phyloP scores from a whole-genome alignment of 2,329 filamentous ascomycete species.

The Didymella keratinophila region DNA sequence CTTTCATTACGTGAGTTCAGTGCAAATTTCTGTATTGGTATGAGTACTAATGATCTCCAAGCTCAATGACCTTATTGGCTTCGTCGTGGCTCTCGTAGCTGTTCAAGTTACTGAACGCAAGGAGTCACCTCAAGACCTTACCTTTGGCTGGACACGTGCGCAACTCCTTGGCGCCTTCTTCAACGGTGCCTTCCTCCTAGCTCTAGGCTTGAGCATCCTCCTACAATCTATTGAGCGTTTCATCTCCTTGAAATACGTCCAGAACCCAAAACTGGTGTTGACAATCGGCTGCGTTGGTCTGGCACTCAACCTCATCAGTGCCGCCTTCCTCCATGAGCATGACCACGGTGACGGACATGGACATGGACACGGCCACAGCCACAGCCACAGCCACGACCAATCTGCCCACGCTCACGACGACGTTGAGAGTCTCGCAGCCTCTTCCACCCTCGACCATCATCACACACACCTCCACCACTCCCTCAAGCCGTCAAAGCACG shows the following conservation, averaged over 20 bases:
- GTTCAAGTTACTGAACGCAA: slow-evolving; percentile 64
- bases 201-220: slow-evolving; percentile 74
- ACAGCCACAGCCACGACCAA: slow-evolving; percentile 23
- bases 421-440: slow-evolving; percentile 32
- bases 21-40: neutral
- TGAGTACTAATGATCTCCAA: slow-evolving; percentile 41
- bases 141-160: slow-evolving; percentile 80
- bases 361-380: slow-evolving; percentile 33
- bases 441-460: slow-evolving; percentile 34
- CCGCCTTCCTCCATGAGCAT: slow-evolving; percentile 66
- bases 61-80: slow-evolving; percentile 76
- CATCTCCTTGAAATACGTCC: slow-evolving; percentile 63
- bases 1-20: slow-evolving; percentile 65
- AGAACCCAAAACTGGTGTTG: slow-evolving; percentile 71
- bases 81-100: slow-evolving; percentile 71
- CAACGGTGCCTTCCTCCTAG: slow-evolving; percentile 78
- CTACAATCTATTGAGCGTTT: slow-evolving; percentile 78
- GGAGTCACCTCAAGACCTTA: slow-evolving; percentile 65
- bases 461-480: slow-evolving; percentile 39
- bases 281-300: slow-evolving; percentile 75
- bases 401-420: slow-evolving; percentile 27
- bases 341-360: slow-evolving; percentile 54
- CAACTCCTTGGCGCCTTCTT: slow-evolving; percentile 80
- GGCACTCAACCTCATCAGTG: slow-evolving; percentile 71
- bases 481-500: slow-evolving; percentile 32